Evolutionary conservation across 192 early-diverging fungal genomes (phyloP), one percentile per base, ranked within the genome.

Genomic region (Gamsiella multidivaricata): DNA sequence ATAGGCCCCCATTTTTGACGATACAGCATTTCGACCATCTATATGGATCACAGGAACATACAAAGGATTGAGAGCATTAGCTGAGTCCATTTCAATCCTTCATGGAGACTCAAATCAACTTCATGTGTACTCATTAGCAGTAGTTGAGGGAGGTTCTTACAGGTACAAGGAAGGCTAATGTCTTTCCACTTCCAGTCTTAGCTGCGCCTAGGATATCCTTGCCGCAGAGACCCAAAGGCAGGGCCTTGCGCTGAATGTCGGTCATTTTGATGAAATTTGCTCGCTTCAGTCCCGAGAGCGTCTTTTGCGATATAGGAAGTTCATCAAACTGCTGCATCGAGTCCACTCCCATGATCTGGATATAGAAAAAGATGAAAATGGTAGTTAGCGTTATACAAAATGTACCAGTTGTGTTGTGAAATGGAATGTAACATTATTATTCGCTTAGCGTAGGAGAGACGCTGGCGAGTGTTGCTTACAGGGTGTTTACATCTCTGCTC

Each of bases 211-310:
- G 85, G 31, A 95, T 87, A 72, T 95, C 94, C 49, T 87, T 85
- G 43, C 85, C 85, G 10, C 85, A 87, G 34, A 95, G 76, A 4
- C 88, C 91, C 34, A 91, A 70, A 20, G 91, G 89, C 45, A 95
- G 75, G 7, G 92, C 88, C 62, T 92, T 92, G 49, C 84, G 86
- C 69, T 99, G 97, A 74, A 99, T 95, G 51, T 95, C 95, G 2
- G 97, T 99, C 91, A 95, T 91, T 81, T 96, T 93, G 22, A 91
- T 84, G 72, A 89, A 99, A 79, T 96, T 93, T 23, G 95, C 88
- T 37, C 89, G 85, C 51, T 85, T 83, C 3, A 99, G 86, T 17
- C 95, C 97, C 52, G 85, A 72, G 22, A 84, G 56, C 5, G 92
- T 94, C 61, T 84, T 86, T 31, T 36, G 60, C 1, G 83, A 81